Percentiles rank a stretch among this genome's conserved stretches.
phyloP scores from a whole-genome alignment of 306 rosid species.

The Cucurbita pepo region DNA sequence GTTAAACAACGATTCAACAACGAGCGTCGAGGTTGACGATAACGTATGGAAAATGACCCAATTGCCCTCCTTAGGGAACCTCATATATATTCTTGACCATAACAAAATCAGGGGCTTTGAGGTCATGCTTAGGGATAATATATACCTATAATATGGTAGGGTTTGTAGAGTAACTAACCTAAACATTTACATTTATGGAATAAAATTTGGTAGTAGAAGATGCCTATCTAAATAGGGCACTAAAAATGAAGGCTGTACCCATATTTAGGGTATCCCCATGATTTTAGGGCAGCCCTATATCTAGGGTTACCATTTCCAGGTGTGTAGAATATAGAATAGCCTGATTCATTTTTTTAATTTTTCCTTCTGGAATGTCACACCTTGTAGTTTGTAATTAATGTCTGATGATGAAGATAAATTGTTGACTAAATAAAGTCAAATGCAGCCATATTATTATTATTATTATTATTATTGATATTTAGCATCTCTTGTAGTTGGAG shows the following conservation, averaged over 20 bases:
- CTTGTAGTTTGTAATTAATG: constrained; percentile 1
- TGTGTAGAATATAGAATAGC: background rate
- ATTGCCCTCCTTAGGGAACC: no score
- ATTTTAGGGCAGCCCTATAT: background rate
- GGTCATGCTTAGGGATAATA: no score
- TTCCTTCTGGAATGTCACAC: background rate
- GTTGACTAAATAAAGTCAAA: background rate
- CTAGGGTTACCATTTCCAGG: constrained; percentile 1
- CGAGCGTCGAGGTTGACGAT: no score
- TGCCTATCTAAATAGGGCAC: background rate
- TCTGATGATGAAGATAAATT: background rate
- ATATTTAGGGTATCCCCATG: background rate
- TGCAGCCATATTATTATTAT: background rate
- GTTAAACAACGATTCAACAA: no score
- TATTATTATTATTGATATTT: background rate
- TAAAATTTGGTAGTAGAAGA: background rate
- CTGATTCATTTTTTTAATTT: background rate
- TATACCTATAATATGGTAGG: no score
- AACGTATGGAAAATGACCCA: no score
- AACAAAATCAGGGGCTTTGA: no score
- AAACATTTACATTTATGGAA: background rate
- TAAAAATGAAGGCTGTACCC: background rate
- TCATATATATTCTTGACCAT: no score
- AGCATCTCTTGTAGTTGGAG: background rate
- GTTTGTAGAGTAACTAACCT: background rate